These are phyloP conservation scores for Fragaria iinumae DNA, from an alignment of 306 rosid species.

Conservation along the genomic window DNA sequence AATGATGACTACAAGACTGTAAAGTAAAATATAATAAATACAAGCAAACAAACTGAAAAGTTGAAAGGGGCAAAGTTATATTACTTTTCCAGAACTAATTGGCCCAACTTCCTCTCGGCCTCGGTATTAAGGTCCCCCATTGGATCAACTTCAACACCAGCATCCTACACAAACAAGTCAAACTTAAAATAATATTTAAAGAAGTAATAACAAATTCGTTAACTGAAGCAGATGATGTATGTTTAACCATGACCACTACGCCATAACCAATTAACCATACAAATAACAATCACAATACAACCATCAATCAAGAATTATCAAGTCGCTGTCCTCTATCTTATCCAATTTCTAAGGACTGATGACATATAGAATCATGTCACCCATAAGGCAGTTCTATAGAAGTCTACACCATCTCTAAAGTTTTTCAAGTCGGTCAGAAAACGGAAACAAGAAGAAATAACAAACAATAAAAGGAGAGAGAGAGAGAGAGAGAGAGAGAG, in stretches of 20 bases:
- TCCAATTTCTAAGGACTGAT: background rate
- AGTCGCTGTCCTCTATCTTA: background rate
- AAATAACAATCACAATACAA: too few relatives aligned
- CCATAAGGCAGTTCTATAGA: background rate
- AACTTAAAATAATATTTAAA: background rate
- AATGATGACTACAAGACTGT: background rate
- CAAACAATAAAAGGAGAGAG: too few relatives aligned
- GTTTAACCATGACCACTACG: background rate
- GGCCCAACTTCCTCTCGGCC: constrained; percentile 80
- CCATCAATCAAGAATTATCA: background rate
- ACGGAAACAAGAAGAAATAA: background rate
- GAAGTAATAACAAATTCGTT: background rate
- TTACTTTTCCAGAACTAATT: constrained; percentile 80
- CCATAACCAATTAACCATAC: background rate
- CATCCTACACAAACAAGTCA: constrained; percentile 56
- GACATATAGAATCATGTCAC: background rate
- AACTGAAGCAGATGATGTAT: constrained; percentile 5
- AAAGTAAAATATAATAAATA: background rate
- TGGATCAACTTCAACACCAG: constrained; percentile 80
- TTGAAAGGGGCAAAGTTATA: background rate
- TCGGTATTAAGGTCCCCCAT: constrained; percentile 90
- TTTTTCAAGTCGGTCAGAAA: background rate
- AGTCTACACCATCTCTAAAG: background rate
- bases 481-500: background rate
- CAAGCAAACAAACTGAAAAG: background rate